A percentile compares a stretch with the other conserved stretches of the same genome.
These are phyloP conservation scores for Gardenia jasminoides DNA, from an alignment of 257 asterid species.

Conservation along the genomic window DNA sequence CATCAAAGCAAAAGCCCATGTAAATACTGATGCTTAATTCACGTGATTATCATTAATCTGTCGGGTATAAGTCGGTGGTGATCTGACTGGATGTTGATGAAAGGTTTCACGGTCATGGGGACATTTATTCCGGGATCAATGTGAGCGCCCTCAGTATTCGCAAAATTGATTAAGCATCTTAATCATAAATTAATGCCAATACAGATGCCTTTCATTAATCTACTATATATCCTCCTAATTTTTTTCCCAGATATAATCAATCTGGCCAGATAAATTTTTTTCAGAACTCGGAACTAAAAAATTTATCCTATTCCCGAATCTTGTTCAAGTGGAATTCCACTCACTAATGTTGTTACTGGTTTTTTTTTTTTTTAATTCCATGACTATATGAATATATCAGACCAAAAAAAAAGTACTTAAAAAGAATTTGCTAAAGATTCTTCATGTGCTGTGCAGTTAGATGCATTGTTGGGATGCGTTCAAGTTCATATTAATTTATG, in stretches of 20 bases:
- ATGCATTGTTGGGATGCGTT: slow-evolving; percentile 7
- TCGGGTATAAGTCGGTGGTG: background rate
- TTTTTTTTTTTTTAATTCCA: background rate
- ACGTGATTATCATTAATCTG: slow-evolving; percentile 17
- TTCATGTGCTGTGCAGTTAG: slow-evolving; percentile 10
- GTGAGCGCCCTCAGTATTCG: slow-evolving; percentile 1
- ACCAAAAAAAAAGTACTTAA: background rate
- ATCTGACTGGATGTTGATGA: background rate
- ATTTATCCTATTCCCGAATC: slow-evolving; percentile 13
- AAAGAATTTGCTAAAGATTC: background rate
- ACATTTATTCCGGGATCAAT: background rate
- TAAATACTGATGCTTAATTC: slow-evolving; percentile 15
- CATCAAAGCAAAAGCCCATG: background rate
- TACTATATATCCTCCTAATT: background rate
- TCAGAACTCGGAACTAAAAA: background rate
- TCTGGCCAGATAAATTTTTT: background rate
- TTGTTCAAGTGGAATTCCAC: slow-evolving; percentile 23
- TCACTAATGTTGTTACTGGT: slow-evolving; percentile 4
- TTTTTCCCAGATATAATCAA: background rate
- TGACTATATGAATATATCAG: background rate
- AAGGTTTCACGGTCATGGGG: slow-evolving; percentile 6
- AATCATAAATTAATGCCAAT: slow-evolving; percentile 7
- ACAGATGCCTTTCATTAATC: background rate
- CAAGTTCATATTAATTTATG: background rate
- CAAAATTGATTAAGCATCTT: slow-evolving; percentile 15